Evolutionary conservation across 331 rosid species (phyloP), one percentile per base, ranked within the genome.

Genomic region (Prunus yedoensis): DNA sequence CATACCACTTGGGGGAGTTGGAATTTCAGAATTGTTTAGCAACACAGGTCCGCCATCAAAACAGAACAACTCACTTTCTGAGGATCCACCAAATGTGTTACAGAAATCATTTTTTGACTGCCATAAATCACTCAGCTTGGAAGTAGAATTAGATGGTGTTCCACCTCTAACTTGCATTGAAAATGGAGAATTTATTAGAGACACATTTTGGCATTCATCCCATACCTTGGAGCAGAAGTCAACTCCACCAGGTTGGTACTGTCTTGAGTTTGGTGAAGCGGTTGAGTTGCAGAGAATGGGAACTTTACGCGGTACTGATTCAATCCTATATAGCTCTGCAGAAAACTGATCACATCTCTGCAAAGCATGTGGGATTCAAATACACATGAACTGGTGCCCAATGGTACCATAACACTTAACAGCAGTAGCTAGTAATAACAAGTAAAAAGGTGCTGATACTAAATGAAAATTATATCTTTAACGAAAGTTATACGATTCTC

Each of bases 261-360:
- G 84, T 8, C 68, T 23, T 27, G 84, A 80, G 32, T 61, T 72
- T 49, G 52, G 71, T 18, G 75, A 81, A 77, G 38, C 45, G 8
- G 77, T 69, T 30, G 83, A 69, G 61, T 74, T 82, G 71, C 86
- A 83, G 52, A 83, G 86, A 43, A 79, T 72, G 21, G 86, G 86
- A 58, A 83, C 81, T 58, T 46, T 58, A 46, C 68, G 56, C 5
- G 81, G 68, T 25, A 13, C 77, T 57, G 81, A 83, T 64, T 75
- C 83, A 50, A 66, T 38, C 71, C 71, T 57, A 63, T 56, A 83
- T 57, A 83, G 75, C 67, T 74, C 81, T 13, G 75, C 83, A 25
- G 83, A 79, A 66, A 79, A 83, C 28, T 56, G 77, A 78, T 83
- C 86, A 35, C 86, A 83, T 65, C 60, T 83, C 78, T 82, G 70